Base-by-base conservation (phyloP, 495 filamentous ascomycete genomes). In the Hyaloscypha hepaticicola region DNA sequence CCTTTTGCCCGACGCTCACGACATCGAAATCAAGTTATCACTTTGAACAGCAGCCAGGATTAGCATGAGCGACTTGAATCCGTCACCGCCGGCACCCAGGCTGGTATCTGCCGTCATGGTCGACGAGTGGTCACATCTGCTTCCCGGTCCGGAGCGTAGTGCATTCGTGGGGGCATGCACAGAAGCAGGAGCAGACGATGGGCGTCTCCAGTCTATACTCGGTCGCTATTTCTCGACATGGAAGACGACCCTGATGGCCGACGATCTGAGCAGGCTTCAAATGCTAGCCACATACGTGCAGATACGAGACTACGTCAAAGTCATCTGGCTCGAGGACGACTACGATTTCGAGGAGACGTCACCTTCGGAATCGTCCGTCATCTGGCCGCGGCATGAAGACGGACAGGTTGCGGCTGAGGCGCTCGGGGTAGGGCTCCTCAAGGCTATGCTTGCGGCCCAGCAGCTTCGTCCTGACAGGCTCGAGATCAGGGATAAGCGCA, bases 271-370 rank as follows among this genome's bases (percentile, higher is more conserved):
- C 57, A 60, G 57, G 57, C 57, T 60, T 60, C 57, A 60, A 34
- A 48, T 60, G 57, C 57, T 60, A 25, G 57, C 57, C 57, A 60
- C 25, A 48, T 60, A 60, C 38, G 57, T 45, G 57, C 57, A 60
- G 57, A 60, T 60, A 60, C 57, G 57, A 60, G 12, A n/a, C 57
- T 60, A 60, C 33, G 57, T 60, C 57, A 60, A 60, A 60, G 57
- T 60, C 24, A 60, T 60, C 57, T 60, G 57, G 29, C 57, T 60
- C 38, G 57, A 60, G 57, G 57, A 60, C 57, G 57, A 60, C 21
- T 45, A 45, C 57, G 31, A 34, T 45, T 60, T n/a, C 57, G 57
- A 60, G 38, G 57, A 60, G 29, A 19, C 45, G 38, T 60, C 33
- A 31, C 57, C 31, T 60, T 45, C 29, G 57, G 57, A 60, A 60